Base-by-base conservation (phyloP, 495 filamentous ascomycete genomes). In the Cladorrhinum samala region DNA sequence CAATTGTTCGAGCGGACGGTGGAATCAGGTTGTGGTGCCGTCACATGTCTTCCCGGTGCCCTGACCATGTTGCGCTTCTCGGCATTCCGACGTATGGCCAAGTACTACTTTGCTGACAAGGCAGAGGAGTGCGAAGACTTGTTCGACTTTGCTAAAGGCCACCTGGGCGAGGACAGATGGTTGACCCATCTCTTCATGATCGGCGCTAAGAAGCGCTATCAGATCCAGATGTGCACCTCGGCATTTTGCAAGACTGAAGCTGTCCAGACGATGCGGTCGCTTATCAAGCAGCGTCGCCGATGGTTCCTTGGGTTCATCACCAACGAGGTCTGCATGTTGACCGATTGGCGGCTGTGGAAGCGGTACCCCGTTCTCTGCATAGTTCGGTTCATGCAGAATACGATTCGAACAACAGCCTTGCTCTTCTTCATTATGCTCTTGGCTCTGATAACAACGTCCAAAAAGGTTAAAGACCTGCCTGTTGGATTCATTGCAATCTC, bases 121-220 rank as follows among this genome's bases (percentile, higher is more conserved):
- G 89, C 89, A 14, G 93, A 96, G 67, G 87, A 95, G 65, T 95
- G 90, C 62, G 89, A 95, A 38, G 93, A 98, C 71, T 77, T 97
- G 17, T 98, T 98, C 65, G 93, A 98, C 65, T 98, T 88, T 57
- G 91, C 87, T 37, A 97, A 96, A 70, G 91, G 89, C 60, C 91
- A 98, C 70, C 71, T 98, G 43, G 93, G 93, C 8, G 93, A 98
- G 70, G 93, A 98, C 71, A 81, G 93, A 40, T 97, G 93, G 92
- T 77, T 98, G 52, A 98, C 93, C 2, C 93, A 98, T 74, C 80
- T 98, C 50, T 96, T 98, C 76, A 98, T 98, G 93, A 93, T 98
- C 60, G 92, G 91, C 2, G 91, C 92, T 1, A 87, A 89, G 68
- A 83, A 93, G 62, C 82, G 86, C 46, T 91, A 96, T 69, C 91